Evolutionary conservation across 805 yeast genomes (phyloP), one percentile per base, ranked within the genome.

Genomic region (Pichia californica): DNA sequence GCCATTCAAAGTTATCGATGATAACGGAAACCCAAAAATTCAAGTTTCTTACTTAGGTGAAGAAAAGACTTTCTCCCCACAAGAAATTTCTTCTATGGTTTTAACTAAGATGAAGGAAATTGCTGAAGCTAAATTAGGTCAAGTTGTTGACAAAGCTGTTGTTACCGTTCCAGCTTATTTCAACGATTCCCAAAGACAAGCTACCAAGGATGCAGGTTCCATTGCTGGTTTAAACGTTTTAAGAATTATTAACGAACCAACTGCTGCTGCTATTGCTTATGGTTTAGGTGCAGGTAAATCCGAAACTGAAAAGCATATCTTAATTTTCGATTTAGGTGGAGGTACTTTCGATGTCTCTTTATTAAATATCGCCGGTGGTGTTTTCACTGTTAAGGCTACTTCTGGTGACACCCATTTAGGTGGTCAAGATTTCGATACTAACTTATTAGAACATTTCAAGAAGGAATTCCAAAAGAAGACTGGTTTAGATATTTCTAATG

Each of bases 371-470:
- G 95, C 88, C 64, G 96, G 88, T 64, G 97, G 96, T 73, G 87
- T 88, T 62, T 88, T 88, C 77, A 91, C 88, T 68, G 97, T 88
- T 60, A 88, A 88, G 78, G 88, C 97, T 56, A 88, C 97, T 57
- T 95, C 96, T 62, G 98, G 98, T 87, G 96, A 89, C 76, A 89
- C 98, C 59, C 98, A 89, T 74, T 83, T 89, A 75, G 98, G 98
- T 81, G 98, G 98, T 80, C 96, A 89, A 79, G 98, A 89, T 75
- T 89, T 89, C 71, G 98, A 89, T 75, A 83, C 88, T 77, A 86
- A 89, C 83, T 77, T 91, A 67, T 84, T 89, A 58, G 91, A 81
- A 71, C 87, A 80, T 78, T 91, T 91, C 81, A 80, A 82, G 74
- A 77, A 80, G 61, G 97, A 89, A 67, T 91, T 91, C 88, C 63